Conservation (phyloP, 2,329 filamentous ascomycete species). For the Aschersonia sp. region DNA sequence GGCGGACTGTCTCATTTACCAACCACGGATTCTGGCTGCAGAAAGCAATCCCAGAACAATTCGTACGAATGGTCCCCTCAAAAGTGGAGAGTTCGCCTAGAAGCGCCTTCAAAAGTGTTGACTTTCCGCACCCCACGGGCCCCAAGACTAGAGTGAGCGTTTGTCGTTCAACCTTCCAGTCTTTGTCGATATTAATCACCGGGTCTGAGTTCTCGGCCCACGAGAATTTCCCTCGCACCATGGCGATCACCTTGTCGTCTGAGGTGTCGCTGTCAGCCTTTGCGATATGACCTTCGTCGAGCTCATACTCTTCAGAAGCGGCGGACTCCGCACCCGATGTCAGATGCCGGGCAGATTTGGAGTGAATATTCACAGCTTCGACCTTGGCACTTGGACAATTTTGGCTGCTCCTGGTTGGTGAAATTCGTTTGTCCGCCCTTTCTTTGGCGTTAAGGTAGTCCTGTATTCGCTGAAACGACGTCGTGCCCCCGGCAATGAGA, state of each 20-base stretch:
- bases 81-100: slow-evolving; percentile 10
- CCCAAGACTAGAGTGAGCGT: neutral
- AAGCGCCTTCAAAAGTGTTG: slow-evolving; percentile 3
- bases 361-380: no score
- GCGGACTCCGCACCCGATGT: neutral
- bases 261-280: no score
- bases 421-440: neutral
- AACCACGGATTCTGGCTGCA: slow-evolving; percentile 13
- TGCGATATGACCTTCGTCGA: neutral
- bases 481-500: neutral
- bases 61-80: slow-evolving; percentile 1
- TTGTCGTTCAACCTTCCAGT: neutral
- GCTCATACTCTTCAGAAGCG: neutral
- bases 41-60: slow-evolving; percentile 6
- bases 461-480: neutral
- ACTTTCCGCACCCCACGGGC: neutral
- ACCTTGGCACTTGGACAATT: neutral
- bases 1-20: slow-evolving; percentile 15
- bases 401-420: neutral
- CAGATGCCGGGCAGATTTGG: neutral
- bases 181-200: neutral
- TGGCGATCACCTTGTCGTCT: neutral
- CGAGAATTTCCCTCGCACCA: neutral
- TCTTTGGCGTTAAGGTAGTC: neutral
- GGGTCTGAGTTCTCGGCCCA: neutral